Percentiles rank a stretch among this genome's conserved stretches.
phyloP scores from a whole-genome alignment of 305 asterid species.

The Fraxinus greggii region DNA sequence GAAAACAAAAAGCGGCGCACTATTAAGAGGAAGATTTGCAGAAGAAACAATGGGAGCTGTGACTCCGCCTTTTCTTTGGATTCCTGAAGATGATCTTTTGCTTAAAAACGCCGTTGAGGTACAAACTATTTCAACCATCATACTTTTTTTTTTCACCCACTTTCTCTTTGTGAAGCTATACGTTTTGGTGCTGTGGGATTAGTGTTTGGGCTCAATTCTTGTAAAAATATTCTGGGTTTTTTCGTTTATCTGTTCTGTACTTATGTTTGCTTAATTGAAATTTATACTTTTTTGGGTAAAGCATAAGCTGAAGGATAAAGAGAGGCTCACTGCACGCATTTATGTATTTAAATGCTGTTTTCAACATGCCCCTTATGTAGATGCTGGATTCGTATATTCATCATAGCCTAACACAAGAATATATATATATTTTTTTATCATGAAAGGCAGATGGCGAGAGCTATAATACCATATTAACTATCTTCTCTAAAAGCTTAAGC shows the following conservation, averaged over 20 bases:
- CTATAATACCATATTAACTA: neutral
- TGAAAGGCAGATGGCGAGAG: neutral
- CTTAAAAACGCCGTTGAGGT: conserved; percentile 72
- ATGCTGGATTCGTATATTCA: neutral
- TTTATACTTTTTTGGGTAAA: neutral
- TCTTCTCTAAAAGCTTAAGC: neutral
- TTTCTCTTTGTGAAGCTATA: neutral
- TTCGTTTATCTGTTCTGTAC: neutral
- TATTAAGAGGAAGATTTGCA: conserved; percentile 10
- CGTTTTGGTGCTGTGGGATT: neutral
- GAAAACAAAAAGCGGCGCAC: conserved; percentile 43
- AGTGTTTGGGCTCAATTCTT: conserved; percentile 28
- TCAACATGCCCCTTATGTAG: neutral
- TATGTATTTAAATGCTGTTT: neutral
- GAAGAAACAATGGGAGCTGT: conserved; percentile 57
- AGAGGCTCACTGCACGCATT: neutral
- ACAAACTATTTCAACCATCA: neutral
- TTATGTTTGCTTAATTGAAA: neutral
- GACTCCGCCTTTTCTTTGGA: conserved; percentile 57
- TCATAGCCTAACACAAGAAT: neutral
- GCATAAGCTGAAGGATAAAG: neutral
- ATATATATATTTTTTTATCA: neutral
- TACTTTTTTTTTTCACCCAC: neutral
- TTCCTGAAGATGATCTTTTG: conserved; percentile 68
- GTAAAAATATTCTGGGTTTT: conserved; percentile 12